Evolutionary conservation across 1,284 basidiomycete genomes (phyloP), one percentile per base, ranked within the genome.

Genomic region (Boletellus deceptivus): DNA sequence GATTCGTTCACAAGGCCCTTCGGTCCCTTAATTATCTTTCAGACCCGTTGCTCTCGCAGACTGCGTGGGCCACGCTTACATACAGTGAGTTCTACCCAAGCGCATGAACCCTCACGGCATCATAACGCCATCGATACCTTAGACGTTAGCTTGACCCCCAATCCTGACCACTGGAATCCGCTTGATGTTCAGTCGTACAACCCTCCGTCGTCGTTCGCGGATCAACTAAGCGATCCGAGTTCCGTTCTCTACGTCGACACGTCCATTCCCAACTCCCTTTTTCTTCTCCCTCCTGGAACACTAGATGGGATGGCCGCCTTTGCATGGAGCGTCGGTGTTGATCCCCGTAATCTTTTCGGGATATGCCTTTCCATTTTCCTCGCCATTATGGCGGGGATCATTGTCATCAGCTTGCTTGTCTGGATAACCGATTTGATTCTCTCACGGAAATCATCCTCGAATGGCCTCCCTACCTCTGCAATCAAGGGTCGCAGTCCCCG

Each of bases 11-110:
- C 13, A 35, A 14, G 11, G 13, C 10, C 33, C 35, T 44, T 54
- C 50, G 39, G 38, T 55, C 20, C 52, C 53, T 63, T 60, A 46
- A 55, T 55, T 39, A 39, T 50, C 46, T 27, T 53, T 14, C 66
- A 93, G 92, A 97, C 70, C 91, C 94, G 14, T 75, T 96, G 43
- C 76, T 96, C 37, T 81, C 86, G 6, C 87, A 91, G 65, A 86
- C 90, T 6, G 84, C 91, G 0, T 98, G 93, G 93, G 82, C 93
- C 16, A 88, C 84, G 22, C 78, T 98, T 46, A 74, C 86, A 35
- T 94, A 91, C 72, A 96, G 91, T 91, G 65, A 69, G 88, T 74
- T 44, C 54, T 48, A 0, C 48, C 48, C 20, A 25, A 40, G 38
- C 22, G 9, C 45, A 53, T 43, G 5, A 22, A 24, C 42, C 33